Evolutionary conservation across 1,284 basidiomycete species (phyloP).

Genomic region (Apiotrichum porosum): DNA sequence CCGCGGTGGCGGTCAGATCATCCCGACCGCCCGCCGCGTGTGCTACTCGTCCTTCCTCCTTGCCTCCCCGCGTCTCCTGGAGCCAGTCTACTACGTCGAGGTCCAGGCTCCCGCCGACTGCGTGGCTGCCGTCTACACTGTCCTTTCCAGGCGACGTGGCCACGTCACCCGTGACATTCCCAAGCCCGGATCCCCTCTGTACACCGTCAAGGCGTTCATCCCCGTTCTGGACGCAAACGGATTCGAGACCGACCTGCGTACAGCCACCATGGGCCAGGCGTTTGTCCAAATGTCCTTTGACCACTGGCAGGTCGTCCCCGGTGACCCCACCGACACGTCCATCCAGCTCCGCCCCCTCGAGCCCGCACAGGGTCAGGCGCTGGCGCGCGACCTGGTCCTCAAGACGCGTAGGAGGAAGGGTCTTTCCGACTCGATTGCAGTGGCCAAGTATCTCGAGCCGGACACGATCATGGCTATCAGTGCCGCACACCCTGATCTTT

Average conservation of each 20-base stretch:
- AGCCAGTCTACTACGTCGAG: conserved; percentile 97
- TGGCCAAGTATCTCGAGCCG: conserved; percentile 90
- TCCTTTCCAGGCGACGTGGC: conserved; percentile 89
- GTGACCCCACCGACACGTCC: conserved; percentile 93
- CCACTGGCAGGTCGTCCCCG: conserved; percentile 97
- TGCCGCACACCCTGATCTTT: conserved; percentile 81
- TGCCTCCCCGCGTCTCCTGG: conserved; percentile 87
- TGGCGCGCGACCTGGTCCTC: conserved; percentile 86
- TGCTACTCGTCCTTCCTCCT: conserved; percentile 99
- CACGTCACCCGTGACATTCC: conserved; percentile 97
- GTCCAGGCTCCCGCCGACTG: conserved; percentile 98
- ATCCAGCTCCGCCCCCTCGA: conserved; percentile 94
- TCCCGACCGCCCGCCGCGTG: conserved; percentile 89
- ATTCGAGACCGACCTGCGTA: conserved; percentile 96
- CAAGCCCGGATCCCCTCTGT: conserved; percentile 93
- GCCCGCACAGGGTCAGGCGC: conserved; percentile 88
- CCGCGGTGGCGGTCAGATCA: conserved; percentile 95
- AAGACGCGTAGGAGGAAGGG: conserved; percentile 96
- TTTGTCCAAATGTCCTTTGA: conserved; percentile 95
- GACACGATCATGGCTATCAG: conserved; percentile 71
- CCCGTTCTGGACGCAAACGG: conserved; percentile 98
- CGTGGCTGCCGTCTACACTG: conserved; percentile 95
- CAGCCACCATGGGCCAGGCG: conserved; percentile 94
- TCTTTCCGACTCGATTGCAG: conserved; percentile 85
- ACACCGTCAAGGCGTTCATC: conserved; percentile 94